phyloP scores from a whole-genome alignment of 768 basidiomycete species.

The Mycena vulgaris region DNA sequence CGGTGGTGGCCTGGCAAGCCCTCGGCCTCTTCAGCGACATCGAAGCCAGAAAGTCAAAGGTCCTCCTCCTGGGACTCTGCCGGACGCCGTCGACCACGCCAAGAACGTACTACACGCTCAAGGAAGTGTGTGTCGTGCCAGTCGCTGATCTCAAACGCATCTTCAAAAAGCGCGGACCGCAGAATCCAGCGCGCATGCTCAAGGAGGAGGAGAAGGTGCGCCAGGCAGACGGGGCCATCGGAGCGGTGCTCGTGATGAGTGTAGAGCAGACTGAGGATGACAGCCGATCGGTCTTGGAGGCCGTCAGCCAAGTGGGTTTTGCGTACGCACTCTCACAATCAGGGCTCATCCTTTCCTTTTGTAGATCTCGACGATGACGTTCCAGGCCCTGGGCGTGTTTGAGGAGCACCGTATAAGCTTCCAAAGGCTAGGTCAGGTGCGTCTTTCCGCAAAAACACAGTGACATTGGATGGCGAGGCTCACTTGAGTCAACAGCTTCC shows the following conservation, averaged over 20 bases:
- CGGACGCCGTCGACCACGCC: slow-evolving; percentile 11
- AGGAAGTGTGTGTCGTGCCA: slow-evolving; percentile 10
- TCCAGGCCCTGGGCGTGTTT: slow-evolving; percentile 21
- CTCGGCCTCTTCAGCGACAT: slow-evolving; percentile 21
- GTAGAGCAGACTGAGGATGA: slow-evolving; percentile 20
- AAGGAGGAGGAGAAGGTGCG: slow-evolving; percentile 5
- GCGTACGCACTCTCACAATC: not conserved
- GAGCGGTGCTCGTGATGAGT: slow-evolving; percentile 25
- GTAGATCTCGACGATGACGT: slow-evolving; percentile 8
- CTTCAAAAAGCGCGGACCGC: slow-evolving; percentile 8
- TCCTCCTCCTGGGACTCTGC: slow-evolving; percentile 15
- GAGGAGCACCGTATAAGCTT: slow-evolving; percentile 12
- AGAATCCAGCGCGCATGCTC: not conserved
- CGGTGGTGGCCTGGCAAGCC: slow-evolving; percentile 25
- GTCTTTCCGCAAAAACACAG: not conserved
- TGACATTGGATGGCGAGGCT: not conserved
- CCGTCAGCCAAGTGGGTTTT: not conserved
- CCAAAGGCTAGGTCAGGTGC: slow-evolving; percentile 6
- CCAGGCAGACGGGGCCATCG: slow-evolving; percentile 1
- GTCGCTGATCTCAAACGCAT: slow-evolving; percentile 3
- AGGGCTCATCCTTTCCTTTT: not conserved
- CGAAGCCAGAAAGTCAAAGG: slow-evolving; percentile 26
- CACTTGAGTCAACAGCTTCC: slow-evolving; percentile 2
- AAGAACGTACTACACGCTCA: slow-evolving; percentile 23
- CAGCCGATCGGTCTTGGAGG: not conserved